Conservation (phyloP, 2,329 filamentous ascomycete genomes). For the Camillea tinctor region DNA sequence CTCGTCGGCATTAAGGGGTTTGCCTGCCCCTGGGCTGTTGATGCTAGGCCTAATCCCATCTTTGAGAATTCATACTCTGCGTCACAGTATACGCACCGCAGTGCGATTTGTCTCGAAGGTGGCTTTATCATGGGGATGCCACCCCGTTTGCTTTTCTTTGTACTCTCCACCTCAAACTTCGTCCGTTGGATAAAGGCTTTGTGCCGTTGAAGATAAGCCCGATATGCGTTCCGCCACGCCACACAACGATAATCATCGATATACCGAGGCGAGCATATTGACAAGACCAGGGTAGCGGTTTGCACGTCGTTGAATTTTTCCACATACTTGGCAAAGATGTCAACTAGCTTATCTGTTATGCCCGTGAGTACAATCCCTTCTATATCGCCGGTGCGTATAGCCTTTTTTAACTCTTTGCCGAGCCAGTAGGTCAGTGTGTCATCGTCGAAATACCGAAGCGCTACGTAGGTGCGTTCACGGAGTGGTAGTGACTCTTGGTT, state of each 20-base stretch:
- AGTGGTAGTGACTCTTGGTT: slow-evolving; percentile 72
- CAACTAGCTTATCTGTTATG: slow-evolving; percentile 69
- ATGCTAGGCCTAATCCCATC: slow-evolving; percentile 12
- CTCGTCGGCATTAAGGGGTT: slow-evolving; percentile 59
- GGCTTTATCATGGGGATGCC: slow-evolving; percentile 63
- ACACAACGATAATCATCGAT: slow-evolving; percentile 74
- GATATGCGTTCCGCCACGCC: slow-evolving; percentile 71
- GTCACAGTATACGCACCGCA: slow-evolving; percentile 77
- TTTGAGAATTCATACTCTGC: slow-evolving; percentile 53
- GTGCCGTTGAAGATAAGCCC: slow-evolving; percentile 70
- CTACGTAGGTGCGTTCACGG: slow-evolving; percentile 71
- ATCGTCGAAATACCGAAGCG: slow-evolving; percentile 65
- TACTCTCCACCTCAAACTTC: slow-evolving; percentile 76
- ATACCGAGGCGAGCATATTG: slow-evolving; percentile 72
- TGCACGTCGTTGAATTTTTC: slow-evolving; percentile 76
- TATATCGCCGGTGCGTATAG: slow-evolving; percentile 66
- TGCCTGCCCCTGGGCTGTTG: slow-evolving; percentile 24
- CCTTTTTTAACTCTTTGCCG: slow-evolving; percentile 59
- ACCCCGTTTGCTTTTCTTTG: slow-evolving; percentile 64
- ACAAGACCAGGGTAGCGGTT: slow-evolving; percentile 72
- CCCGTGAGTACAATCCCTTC: slow-evolving; percentile 78
- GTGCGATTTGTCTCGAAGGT: slow-evolving; percentile 66
- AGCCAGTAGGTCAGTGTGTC: slow-evolving; percentile 66
- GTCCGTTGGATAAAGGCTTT: slow-evolving; percentile 72
- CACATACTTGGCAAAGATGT: slow-evolving; percentile 74